Evolutionary conservation across 2,329 filamentous ascomycete species (phyloP).

Genomic region (Colletotrichum cuscutae): DNA sequence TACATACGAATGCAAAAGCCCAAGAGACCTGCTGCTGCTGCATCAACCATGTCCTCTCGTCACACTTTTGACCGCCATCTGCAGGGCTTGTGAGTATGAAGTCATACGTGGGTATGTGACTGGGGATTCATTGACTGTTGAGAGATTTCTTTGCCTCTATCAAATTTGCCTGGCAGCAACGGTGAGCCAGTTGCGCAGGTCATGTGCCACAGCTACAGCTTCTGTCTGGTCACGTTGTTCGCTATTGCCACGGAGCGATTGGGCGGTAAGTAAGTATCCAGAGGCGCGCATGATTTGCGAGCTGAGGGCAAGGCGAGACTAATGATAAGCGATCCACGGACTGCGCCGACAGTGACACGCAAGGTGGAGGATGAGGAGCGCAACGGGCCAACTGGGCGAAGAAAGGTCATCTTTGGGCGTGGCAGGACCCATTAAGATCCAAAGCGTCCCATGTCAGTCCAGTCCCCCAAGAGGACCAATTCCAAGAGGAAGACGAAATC

Average conservation of each 20-base stretch:
- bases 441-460: constrained; percentile 20
- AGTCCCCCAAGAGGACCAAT: neutral
- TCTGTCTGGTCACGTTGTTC: constrained; percentile 19
- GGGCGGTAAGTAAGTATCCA: constrained; percentile 28
- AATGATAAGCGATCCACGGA: constrained; percentile 15
- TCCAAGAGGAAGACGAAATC: neutral
- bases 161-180: constrained; percentile 11
- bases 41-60: constrained; percentile 34
- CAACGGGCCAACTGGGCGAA: constrained; percentile 11
- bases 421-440: constrained; percentile 13
- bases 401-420: neutral
- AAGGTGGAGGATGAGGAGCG: constrained; percentile 9
- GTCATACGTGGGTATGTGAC: constrained; percentile 24
- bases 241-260: constrained; percentile 25
- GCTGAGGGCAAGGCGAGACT: constrained; percentile 36
- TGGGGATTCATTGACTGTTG: neutral
- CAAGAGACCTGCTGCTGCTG: constrained; percentile 26
- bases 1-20: constrained; percentile 26
- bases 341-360: constrained; percentile 18
- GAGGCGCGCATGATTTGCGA: constrained; percentile 24
- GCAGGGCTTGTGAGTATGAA: constrained; percentile 24
- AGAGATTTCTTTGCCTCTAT: constrained; percentile 1
- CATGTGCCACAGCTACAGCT: constrained; percentile 25
- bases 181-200: constrained; percentile 27
- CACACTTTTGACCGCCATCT: constrained; percentile 35